phyloP scores from a whole-genome alignment of 2,329 filamentous ascomycete genomes.

The Clarireedia paspali region DNA sequence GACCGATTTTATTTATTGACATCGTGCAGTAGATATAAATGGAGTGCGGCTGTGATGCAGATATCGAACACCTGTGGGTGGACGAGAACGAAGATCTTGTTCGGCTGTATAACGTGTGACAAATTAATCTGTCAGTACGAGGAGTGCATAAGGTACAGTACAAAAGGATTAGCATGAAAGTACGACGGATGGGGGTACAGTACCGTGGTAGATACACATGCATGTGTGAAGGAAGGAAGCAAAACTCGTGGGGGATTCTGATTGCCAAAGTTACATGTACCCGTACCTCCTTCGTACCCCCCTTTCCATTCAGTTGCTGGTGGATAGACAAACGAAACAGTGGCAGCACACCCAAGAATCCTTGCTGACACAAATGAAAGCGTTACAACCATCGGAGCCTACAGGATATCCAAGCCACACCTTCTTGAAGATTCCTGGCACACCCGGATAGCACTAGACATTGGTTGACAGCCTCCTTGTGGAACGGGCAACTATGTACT shows the following conservation, averaged over 20 bases:
- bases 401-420: neutral
- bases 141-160: neutral
- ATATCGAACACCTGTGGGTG: neutral
- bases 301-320: neutral
- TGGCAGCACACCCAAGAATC: neutral
- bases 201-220: constrained; percentile 3
- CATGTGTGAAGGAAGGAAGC: neutral
- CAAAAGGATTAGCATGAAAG: neutral
- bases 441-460: neutral
- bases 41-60: constrained; percentile 4
- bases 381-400: neutral
- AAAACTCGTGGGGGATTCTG: neutral
- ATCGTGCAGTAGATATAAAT: neutral
- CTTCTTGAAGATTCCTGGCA: neutral
- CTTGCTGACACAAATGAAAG: neutral
- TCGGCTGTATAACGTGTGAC: constrained; percentile 50
- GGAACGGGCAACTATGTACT: neutral
- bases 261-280: neutral
- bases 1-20: constrained; percentile 7
- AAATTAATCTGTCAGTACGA: constrained; percentile 20
- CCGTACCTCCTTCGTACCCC: too few species aligned
- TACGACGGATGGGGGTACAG: constrained; percentile 4
- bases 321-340: neutral
- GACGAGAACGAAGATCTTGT: constrained; percentile 46
- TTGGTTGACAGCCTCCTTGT: too few species aligned